Conservation (phyloP, 768 basidiomycete species). For the Mycena filopes region DNA sequence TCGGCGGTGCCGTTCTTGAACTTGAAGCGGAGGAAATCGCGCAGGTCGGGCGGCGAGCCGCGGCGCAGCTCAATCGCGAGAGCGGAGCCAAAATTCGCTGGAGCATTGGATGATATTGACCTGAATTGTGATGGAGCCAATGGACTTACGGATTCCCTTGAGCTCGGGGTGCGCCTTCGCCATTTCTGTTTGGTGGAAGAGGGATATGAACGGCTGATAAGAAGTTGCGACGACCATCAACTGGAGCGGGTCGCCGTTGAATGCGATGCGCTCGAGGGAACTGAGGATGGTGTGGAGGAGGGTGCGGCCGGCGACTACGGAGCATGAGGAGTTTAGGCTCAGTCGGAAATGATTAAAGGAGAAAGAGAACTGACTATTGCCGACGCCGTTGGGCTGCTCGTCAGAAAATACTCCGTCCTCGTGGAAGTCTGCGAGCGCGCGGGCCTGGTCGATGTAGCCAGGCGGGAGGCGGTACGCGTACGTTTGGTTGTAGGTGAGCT, state of each 20-base stretch:
- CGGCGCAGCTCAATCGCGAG: conserved; percentile 83
- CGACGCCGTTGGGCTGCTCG: conserved; percentile 69
- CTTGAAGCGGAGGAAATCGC: conserved; percentile 85
- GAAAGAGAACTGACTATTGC: conserved; percentile 70
- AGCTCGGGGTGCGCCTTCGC: conserved; percentile 66
- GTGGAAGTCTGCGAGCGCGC: conserved; percentile 81
- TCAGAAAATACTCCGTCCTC: conserved; percentile 81
- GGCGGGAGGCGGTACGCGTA: conserved; percentile 83
- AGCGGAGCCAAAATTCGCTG: conserved; percentile 80
- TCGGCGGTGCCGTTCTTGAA: conserved; percentile 82
- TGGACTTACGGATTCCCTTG: conserved; percentile 74
- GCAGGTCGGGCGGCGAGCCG: conserved; percentile 77
- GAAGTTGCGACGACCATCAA: conserved; percentile 83
- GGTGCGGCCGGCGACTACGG: conserved; percentile 83
- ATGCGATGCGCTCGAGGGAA: conserved; percentile 82
- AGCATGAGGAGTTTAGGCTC: background rate
- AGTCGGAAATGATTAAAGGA: background rate
- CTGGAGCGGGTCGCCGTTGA: conserved; percentile 82
- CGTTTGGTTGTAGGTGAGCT: conserved; percentile 84
- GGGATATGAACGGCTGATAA: conserved; percentile 91
- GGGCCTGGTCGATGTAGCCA: conserved; percentile 77
- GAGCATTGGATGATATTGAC: conserved; percentile 1
- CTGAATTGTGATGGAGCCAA: background rate
- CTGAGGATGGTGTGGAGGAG: conserved; percentile 76
- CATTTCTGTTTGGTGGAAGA: conserved; percentile 83